These are phyloP conservation scores for Candida tetrigidarum DNA, from an alignment of 1,139 yeast genomes.

Conservation along the genomic window DNA sequence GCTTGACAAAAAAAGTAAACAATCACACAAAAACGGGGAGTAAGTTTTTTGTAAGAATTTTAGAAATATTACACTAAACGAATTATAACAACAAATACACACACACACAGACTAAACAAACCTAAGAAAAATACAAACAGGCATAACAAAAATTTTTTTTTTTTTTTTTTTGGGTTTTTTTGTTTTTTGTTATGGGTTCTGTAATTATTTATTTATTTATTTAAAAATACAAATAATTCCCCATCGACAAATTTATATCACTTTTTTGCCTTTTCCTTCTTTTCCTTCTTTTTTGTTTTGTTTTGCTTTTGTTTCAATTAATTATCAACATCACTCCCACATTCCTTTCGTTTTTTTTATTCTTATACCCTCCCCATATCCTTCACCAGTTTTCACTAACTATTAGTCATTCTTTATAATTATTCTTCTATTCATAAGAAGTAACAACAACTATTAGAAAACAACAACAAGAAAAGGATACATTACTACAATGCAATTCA, in stretches of 20 bases:
- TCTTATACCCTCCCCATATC: neutral
- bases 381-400: neutral
- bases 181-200: too few species aligned
- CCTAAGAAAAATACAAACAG: neutral
- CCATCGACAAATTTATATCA: too few species aligned
- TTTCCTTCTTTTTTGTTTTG: neutral
- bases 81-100: too few species aligned
- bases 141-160: neutral
- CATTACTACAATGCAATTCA: constrained; percentile 17
- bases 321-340: constrained; percentile 10
- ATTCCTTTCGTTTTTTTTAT: constrained; percentile 4
- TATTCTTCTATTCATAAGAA: neutral
- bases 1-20: neutral
- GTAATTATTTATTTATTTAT: too few species aligned
- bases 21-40: neutral
- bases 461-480: neutral
- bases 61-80: too few species aligned
- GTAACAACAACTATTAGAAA: neutral
- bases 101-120: constrained; percentile 1
- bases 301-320: neutral
- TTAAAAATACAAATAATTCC: too few species aligned
- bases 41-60: too few species aligned
- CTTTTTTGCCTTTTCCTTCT: neutral
- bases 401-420: constrained; percentile 6
- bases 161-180: neutral